Conservation (phyloP, 495 filamentous ascomycete species). For the Podospora didyma region DNA sequence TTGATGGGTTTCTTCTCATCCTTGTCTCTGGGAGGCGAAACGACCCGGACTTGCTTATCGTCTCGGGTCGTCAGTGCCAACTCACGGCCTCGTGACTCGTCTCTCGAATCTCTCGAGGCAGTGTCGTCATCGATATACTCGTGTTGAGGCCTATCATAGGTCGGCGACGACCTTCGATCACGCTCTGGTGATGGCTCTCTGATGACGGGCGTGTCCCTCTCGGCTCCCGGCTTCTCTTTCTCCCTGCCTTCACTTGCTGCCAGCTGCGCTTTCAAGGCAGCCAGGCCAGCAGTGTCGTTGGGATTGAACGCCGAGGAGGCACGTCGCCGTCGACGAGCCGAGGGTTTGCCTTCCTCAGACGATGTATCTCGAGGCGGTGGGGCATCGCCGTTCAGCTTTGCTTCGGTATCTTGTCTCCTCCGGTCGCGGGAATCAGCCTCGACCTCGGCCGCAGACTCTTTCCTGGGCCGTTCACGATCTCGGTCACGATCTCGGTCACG, state of each 20-base stretch:
- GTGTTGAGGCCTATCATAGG: slow-evolving; percentile 7
- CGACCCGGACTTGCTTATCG: slow-evolving; percentile 48
- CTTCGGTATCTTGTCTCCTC: slow-evolving; percentile 23
- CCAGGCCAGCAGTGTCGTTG: slow-evolving; percentile 43
- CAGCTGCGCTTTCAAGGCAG: slow-evolving; percentile 45
- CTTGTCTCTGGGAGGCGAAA: slow-evolving; percentile 52
- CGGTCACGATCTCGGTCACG: slow-evolving; percentile 19
- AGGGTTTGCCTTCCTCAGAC: slow-evolving; percentile 22
- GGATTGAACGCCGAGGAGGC: slow-evolving; percentile 44
- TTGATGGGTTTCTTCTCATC: slow-evolving; percentile 36
- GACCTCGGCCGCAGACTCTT: slow-evolving; percentile 8
- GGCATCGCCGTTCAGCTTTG: slow-evolving; percentile 8
- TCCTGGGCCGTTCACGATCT: slow-evolving; percentile 10
- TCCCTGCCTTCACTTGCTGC: slow-evolving; percentile 25
- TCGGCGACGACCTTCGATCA: slow-evolving; percentile 19
- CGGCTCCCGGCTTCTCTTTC: slow-evolving; percentile 19
- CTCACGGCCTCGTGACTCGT: slow-evolving; percentile 39
- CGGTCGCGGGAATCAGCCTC: slow-evolving; percentile 20
- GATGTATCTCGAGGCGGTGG: slow-evolving; percentile 18
- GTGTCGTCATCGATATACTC: slow-evolving; percentile 21
- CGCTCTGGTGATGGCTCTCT: slow-evolving; percentile 29
- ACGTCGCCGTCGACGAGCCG: slow-evolving; percentile 28
- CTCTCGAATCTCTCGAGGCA: slow-evolving; percentile 26
- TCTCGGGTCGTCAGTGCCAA: slow-evolving; percentile 20
- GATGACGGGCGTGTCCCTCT: slow-evolving; percentile 14